phyloP scores from a whole-genome alignment of 225 moss, liverwort and hornwort species.

The Straminergon stramineum region DNA sequence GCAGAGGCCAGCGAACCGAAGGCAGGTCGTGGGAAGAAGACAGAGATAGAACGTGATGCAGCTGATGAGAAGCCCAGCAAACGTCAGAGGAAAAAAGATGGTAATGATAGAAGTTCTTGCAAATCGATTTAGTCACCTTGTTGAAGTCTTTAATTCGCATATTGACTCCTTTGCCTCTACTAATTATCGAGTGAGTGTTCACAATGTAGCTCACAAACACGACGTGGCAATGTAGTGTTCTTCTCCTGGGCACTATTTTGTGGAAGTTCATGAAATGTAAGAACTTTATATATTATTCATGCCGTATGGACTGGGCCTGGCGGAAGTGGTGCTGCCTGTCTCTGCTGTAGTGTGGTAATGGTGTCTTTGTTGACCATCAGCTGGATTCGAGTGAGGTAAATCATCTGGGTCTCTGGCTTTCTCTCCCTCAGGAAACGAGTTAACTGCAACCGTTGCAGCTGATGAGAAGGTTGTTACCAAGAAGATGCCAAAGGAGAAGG shows the following conservation, averaged over 20 bases:
- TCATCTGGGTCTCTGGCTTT: background rate
- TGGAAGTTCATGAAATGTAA: background rate
- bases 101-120: background rate
- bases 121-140: background rate
- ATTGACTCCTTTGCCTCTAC: background rate
- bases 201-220: background rate
- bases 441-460: background rate
- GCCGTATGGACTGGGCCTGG: background rate
- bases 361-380: background rate
- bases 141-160: background rate
- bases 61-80: slow-evolving; percentile 49
- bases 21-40: slow-evolving; percentile 33
- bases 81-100: slow-evolving; percentile 42
- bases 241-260: background rate
- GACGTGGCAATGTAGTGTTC: background rate
- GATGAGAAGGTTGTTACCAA: slow-evolving; percentile 33
- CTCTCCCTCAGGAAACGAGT: slow-evolving; percentile 20
- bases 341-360: background rate
- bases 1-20: slow-evolving; percentile 25
- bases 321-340: background rate
- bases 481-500: slow-evolving; percentile 36
- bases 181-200: background rate
- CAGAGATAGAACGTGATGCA: slow-evolving; percentile 13
- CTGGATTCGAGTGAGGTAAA: background rate
- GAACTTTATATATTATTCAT: background rate